These are phyloP conservation scores for Elaeis guineensis DNA, from an alignment of 176 grass and related monocot species.

Conservation along the genomic window DNA sequence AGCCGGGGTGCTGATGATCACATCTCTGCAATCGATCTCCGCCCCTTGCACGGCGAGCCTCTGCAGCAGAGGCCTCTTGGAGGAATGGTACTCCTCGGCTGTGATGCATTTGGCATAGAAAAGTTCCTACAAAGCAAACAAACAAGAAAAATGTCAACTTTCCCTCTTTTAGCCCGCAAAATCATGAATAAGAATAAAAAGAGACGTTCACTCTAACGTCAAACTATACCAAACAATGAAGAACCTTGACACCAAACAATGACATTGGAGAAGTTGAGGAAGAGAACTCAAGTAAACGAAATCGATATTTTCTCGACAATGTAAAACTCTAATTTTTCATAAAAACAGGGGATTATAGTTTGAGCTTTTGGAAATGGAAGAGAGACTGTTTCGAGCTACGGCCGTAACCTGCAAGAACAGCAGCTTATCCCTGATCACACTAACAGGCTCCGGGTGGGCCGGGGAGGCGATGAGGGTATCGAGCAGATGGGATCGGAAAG, in stretches of 20 bases:
- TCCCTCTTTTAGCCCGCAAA: no score
- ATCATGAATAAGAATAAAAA: no score
- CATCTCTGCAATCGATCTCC: conserved; percentile 58
- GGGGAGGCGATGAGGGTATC: conserved; percentile 43
- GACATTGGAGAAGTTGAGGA: no score
- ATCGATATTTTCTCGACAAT: background rate
- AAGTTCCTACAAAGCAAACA: conserved; percentile 38
- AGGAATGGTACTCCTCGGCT: conserved; percentile 62
- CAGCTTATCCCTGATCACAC: conserved; percentile 69
- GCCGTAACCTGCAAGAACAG: conserved; percentile 73
- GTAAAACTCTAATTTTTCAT: no score
- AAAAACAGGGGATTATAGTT: no score
- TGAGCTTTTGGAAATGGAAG: no score
- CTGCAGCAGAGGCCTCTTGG: conserved; percentile 65
- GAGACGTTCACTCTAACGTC: no score
- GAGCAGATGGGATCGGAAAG: conserved; percentile 61
- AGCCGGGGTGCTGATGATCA: conserved; percentile 17
- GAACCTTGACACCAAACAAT: no score
- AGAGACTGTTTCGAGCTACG: no score
- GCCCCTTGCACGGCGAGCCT: conserved; percentile 66
- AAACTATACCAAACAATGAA: no score
- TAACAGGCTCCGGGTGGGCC: conserved; percentile 37
- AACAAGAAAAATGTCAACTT: background rate
- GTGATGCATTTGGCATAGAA: conserved; percentile 71
- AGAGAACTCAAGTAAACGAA: background rate